A percentile compares a stretch with the other conserved stretches of the same genome.
phyloP scores from a whole-genome alignment of 2,329 filamentous ascomycete species.

The Aspergillus thermomutatus region DNA sequence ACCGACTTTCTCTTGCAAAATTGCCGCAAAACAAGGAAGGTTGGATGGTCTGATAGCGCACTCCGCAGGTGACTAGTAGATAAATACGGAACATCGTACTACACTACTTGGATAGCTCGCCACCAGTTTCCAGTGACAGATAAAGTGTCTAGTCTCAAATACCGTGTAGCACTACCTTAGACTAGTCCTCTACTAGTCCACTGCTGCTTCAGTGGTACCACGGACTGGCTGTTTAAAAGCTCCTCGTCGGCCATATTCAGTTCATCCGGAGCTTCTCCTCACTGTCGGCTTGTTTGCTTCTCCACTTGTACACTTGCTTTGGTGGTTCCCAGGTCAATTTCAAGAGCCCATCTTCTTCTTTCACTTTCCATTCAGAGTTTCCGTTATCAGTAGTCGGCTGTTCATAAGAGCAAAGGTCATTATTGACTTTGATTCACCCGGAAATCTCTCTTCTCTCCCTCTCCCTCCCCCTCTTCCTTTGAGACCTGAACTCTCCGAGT shows the following conservation, averaged over 20 bases:
- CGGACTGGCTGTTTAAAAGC: neutral
- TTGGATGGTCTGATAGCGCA: neutral
- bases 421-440: neutral
- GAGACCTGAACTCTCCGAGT: neutral
- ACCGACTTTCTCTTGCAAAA: neutral
- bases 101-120: neutral
- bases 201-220: neutral
- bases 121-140: neutral
- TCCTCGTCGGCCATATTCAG: neutral
- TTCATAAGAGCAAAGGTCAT: neutral
- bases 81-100: neutral
- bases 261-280: neutral
- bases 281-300: neutral
- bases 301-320: neutral
- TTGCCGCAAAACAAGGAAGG: neutral
- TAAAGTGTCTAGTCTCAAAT: neutral
- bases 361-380: neutral
- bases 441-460: neutral
- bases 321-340: neutral
- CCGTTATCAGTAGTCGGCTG: neutral
- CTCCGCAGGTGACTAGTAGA: neutral
- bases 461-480: neutral
- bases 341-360: neutral
- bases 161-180: neutral
- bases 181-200: neutral